phyloP scores from a whole-genome alignment of 2,329 filamentous ascomycete species.

The Paraphoma chrysanthemicola region DNA sequence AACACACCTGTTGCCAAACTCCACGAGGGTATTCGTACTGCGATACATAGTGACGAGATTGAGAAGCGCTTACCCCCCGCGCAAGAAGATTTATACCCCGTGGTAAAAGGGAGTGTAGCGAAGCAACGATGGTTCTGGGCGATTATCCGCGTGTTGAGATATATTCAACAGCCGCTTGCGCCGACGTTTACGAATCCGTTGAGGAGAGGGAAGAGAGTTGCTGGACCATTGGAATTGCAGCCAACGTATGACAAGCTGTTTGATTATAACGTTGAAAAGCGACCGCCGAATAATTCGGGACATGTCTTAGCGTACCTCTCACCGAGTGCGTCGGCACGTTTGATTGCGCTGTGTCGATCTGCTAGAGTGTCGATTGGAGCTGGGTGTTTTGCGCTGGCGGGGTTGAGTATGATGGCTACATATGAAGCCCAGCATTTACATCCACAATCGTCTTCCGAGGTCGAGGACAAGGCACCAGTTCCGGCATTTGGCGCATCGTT shows the following conservation, averaged over 20 bases:
- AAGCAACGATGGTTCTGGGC: constrained; percentile 57
- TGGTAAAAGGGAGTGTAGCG: constrained; percentile 45
- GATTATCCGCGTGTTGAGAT: constrained; percentile 52
- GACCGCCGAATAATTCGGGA: constrained; percentile 48
- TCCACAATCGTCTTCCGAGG: constrained; percentile 7
- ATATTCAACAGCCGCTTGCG: constrained; percentile 49
- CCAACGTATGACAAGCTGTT: constrained; percentile 46
- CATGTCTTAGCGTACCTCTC: constrained; percentile 43
- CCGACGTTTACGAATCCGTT: constrained; percentile 54
- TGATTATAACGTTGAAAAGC: constrained; percentile 41
- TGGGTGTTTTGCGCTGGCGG: constrained; percentile 55
- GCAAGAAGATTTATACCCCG: constrained; percentile 57
- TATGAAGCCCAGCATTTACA: constrained; percentile 44
- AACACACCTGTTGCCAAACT: constrained; percentile 17
- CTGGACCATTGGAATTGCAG: constrained; percentile 26
- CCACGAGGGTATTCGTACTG: constrained; percentile 8
- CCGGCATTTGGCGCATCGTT: constrained; percentile 54
- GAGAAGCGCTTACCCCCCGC: constrained; percentile 47
- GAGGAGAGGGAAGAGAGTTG: constrained; percentile 25
- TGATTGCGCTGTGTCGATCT: constrained; percentile 49
- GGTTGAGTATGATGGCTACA: constrained; percentile 56
- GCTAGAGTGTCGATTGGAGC: constrained; percentile 52
- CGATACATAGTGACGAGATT: constrained; percentile 21
- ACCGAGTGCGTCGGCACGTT: constrained; percentile 35
- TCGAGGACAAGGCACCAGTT: no score